Base-by-base conservation (phyloP, 805 yeast genomes). In the Limtongia smithiae region DNA sequence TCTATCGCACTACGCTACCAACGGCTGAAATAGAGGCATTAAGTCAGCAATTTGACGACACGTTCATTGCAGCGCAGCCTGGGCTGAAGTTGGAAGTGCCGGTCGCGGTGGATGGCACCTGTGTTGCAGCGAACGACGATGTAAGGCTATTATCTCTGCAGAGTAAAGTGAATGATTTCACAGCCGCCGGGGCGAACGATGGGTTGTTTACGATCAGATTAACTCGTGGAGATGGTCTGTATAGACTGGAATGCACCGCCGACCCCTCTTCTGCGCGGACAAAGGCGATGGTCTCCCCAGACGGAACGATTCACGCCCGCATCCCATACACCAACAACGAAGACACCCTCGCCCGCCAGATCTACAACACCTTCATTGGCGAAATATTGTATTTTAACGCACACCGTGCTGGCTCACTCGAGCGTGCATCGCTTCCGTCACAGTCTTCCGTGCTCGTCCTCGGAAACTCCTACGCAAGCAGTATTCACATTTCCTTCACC, bases 1-100 rank as follows among this genome's bases (percentile, higher is more conserved):
- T 82, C 17, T 74, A 80, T 59, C 69, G 89, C 46, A 85, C 87
- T 1, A 73, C 73, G 33, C 69, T 85, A 33, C 86, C 86, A 14
- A 60, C 69, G 11, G 67, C 65, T 1, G 68, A 69, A 37, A 71
- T 82, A 40, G 62, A 68, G 57, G 49, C 54, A 17, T 59, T 66
- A 57, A 63, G 68, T 46, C 21, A 54, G 41, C 45, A 62, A 49
- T 55, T 75, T 20, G 51, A 58, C 45, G 48, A 41, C 44, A 60
- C 15, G 46, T 62, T 24, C 44, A 71, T 28, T 44, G 60, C 17
- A 63, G 68, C 52, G 60, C 65, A 18, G 65, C 78, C 11, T 81
- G 82, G 0, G 67, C 79, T 3, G 69, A 72, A 53, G 49, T 78
- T 35, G 69, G 72, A 24, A 12, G 15, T 17, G 17, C 15, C 15